These are phyloP conservation scores for Kluyveromyces siamensis DNA, from an alignment of 805 yeast species.

Conservation along the genomic window DNA sequence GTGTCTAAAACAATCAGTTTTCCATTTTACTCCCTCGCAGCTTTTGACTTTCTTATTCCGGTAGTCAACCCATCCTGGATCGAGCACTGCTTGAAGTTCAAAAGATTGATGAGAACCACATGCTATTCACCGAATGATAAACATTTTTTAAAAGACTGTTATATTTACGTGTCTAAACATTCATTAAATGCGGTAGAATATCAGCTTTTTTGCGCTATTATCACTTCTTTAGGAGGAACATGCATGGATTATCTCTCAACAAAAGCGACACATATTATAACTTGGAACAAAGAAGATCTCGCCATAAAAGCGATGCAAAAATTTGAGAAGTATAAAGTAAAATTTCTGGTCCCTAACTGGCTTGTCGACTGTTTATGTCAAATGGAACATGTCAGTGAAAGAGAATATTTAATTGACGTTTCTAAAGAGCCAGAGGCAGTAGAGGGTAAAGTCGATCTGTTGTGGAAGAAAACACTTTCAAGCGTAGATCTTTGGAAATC, in stretches of 20 bases:
- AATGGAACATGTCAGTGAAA: constrained; percentile 42
- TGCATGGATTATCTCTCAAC: constrained; percentile 51
- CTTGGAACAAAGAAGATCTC: constrained; percentile 48
- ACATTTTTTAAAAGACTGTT: constrained; percentile 52
- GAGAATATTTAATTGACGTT: constrained; percentile 41
- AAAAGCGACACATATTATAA: constrained; percentile 71
- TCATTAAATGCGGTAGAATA: constrained; percentile 54
- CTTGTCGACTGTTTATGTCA: constrained; percentile 56
- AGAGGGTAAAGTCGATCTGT: background rate
- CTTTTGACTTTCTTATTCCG: constrained; percentile 24
- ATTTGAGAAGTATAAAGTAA: constrained; percentile 34
- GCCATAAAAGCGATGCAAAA: constrained; percentile 45
- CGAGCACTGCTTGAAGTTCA: constrained; percentile 11
- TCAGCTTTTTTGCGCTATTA: constrained; percentile 51
- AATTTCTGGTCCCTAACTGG: constrained; percentile 74
- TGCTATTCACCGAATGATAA: constrained; percentile 62
- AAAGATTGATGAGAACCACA: constrained; percentile 17
- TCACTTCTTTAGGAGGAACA: constrained; percentile 68
- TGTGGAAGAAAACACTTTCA: constrained; percentile 3
- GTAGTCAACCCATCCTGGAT: constrained; percentile 25
- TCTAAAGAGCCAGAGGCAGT: constrained; percentile 8
- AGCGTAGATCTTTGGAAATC: background rate
- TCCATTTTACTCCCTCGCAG: constrained; percentile 21
- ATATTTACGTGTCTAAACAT: constrained; percentile 51
- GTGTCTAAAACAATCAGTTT: constrained; percentile 16